A percentile compares a stretch with the other conserved stretches of the same genome.
Conservation (phyloP, 371 early-diverging fungal species). For the Mortierella polycephala region DNA sequence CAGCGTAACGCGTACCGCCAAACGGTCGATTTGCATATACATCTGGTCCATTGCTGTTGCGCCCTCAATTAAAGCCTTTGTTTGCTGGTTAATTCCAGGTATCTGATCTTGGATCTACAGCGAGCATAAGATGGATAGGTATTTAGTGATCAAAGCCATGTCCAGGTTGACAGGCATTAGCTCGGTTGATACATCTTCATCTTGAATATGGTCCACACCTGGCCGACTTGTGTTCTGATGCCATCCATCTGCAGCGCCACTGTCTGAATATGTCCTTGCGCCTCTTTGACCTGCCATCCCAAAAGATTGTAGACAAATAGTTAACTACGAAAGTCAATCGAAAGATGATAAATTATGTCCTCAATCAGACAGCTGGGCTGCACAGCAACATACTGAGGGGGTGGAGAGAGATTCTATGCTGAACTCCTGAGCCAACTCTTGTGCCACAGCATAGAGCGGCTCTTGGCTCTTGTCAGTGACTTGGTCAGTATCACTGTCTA, state of each 20-base stretch:
- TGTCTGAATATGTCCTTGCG: constrained; percentile 43
- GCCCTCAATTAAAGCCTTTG: constrained; percentile 23
- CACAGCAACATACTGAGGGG: constrained; percentile 19
- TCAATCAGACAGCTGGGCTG: neutral
- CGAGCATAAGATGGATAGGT: neutral
- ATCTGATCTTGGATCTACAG: constrained; percentile 34
- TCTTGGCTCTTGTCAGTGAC: constrained; percentile 4
- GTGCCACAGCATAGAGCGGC: constrained; percentile 12
- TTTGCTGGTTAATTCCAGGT: constrained; percentile 28
- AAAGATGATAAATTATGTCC: too few relatives aligned
- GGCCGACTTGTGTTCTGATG: constrained; percentile 25
- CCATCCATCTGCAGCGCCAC: constrained; percentile 54
- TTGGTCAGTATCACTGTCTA: neutral
- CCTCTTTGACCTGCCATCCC: constrained; percentile 20
- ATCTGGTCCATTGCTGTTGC: constrained; percentile 38
- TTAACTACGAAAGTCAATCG: neutral
- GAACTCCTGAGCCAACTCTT: constrained; percentile 39
- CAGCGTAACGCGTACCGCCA: constrained; percentile 24
- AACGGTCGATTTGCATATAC: constrained; percentile 34
- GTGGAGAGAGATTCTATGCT: constrained; percentile 37
- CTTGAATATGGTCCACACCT: constrained; percentile 13
- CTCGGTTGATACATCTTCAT: neutral
- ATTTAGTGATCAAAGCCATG: too few relatives aligned
- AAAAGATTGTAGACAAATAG: neutral
- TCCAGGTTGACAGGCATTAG: too few relatives aligned